phyloP scores from a whole-genome alignment of 1,284 basidiomycete species.

The Cutaneotrichosporon dermatis region DNA sequence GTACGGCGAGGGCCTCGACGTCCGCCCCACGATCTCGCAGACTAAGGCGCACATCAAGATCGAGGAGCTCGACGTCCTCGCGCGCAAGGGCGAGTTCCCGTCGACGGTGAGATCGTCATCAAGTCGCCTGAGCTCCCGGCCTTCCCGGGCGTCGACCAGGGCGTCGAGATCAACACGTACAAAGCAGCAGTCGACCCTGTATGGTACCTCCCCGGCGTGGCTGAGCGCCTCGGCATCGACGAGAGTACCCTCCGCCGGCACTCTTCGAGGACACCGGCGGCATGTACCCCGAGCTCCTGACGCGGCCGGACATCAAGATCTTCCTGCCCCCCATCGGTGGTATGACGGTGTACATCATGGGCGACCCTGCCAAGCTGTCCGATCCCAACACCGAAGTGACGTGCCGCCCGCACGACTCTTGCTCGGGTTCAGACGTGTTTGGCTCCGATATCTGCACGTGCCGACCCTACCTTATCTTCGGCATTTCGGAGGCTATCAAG shows the following conservation, averaged over 20 bases:
- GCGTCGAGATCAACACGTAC: constrained; percentile 69
- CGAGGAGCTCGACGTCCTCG: constrained; percentile 78
- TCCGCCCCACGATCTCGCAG: constrained; percentile 85
- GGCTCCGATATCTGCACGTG: constrained; percentile 88
- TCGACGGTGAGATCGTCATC: constrained; percentile 81
- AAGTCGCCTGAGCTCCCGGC: constrained; percentile 49
- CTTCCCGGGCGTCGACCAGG: constrained; percentile 59
- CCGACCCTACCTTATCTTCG: constrained; percentile 82
- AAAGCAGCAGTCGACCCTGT: constrained; percentile 81
- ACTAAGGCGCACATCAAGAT: constrained; percentile 60
- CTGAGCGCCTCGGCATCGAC: constrained; percentile 79
- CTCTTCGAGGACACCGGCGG: constrained; percentile 81
- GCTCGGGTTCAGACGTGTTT: constrained; percentile 55
- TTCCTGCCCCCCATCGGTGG: constrained; percentile 93
- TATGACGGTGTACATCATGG: constrained; percentile 90
- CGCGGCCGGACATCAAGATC: constrained; percentile 88
- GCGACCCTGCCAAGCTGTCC: constrained; percentile 69
- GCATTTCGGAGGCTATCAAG: constrained; percentile 88
- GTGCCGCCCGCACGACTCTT: constrained; percentile 89
- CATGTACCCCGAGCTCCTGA: constrained; percentile 94
- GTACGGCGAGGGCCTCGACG: constrained; percentile 66
- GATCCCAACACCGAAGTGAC: constrained; percentile 83
- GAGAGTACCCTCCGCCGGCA: constrained; percentile 79
- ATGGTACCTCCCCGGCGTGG: constrained; percentile 93
- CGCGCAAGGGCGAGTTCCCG: constrained; percentile 62